Base-by-base conservation (phyloP, 1,139 yeast genomes). In the Nakaseomyces bracarensis region DNA sequence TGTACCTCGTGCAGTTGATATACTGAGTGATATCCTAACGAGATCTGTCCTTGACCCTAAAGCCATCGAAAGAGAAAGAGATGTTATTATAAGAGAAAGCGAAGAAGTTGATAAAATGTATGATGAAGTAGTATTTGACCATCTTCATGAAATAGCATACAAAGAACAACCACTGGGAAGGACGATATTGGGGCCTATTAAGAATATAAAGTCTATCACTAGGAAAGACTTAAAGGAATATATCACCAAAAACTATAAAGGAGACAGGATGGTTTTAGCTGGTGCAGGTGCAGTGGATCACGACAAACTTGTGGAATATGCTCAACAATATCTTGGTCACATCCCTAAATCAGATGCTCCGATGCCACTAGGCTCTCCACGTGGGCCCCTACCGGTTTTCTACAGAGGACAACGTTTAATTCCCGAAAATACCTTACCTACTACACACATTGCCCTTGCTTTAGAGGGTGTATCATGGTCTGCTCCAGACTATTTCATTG, bases 381-480 rank as follows among this genome's bases (percentile, higher is more conserved):
- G 82, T 43, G 84, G 82, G 31, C 87, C 79, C 45, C 67, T 84
- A 43, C 96, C 97, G 2, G 71, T 75, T 14, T 91, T 91, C 63
- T 69, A 77, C 50, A 93, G 95, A 23, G 91, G 89, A 45, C 97
- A 91, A 64, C 77, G 83, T 43, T 78, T 89, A 53, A 74, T 87
- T 44, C 81, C 82, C 54, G 96, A 91, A 55, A 78, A 77, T 50
- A 70, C 93, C 1, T 67, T 91, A 60, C 96, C 96, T 20, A 80
- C 80, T 7, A 89, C 96, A 2, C 94, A 91, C 65, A 78, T 87
- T 44, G 98, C 96, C 6, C 67, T 91, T 48, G 94, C 96, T 10
- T 82, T 91, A n/a, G 98, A 91, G 67, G 97, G 99, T 54, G 96
- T 89, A 21, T 82, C 95, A 38, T 91, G 99, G 99, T 82, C 85